Base-by-base conservation (phyloP, 768 basidiomycete species). In the Russula sp. region DNA sequence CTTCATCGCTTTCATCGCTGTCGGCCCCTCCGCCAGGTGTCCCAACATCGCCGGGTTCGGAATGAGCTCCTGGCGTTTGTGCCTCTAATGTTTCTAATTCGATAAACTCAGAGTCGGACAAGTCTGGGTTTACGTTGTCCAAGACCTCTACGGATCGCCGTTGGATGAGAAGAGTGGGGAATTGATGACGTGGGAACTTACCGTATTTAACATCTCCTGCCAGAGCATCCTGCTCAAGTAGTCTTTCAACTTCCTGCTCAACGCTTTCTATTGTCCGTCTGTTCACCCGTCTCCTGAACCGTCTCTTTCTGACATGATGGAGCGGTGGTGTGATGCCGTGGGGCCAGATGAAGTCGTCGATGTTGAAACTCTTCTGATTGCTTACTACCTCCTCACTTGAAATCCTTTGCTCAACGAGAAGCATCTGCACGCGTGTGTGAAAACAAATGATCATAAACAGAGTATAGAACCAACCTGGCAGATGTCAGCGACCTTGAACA, bases 401-500 rank as follows among this genome's bases (percentile, higher is more conserved):
- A 59, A 90, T 76, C 50, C 82, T 83, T 65, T 91, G 79, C 63
- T 87, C 91, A 25, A 97, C 85, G 2, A 97, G 85, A 47, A 99
- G 82, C 94, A 98, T 98, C 93, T 97, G 60, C 10, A n/a, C n/a
- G 43, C 13, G 11, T n/a, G 32, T 47, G 22, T 48, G 20, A 61
- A 13, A 36, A n/a, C 11, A 53, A 62, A 29, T 43, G 73, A 60
- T 43, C 41, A 59, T 36, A 59, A 53, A 49, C 42, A 54, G 25
- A 41, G 52, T 49, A 51, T 38, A 46, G 41, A n/a, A 22, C 57
- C 57, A 43, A 93, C 93, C 83, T 97, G 95, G 76, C 91, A 96
- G 75, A 99, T 96, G 72, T 99, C 97, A 42, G 94, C 95, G 7
- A 95, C 91, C 74, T 99, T 99, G 79, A 98, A 97, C 84, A 97